Evolutionary conservation across 176 grass and related monocot genomes (phyloP), one percentile per base, ranked within the genome.

Genomic region (Oryza rufipogon): DNA sequence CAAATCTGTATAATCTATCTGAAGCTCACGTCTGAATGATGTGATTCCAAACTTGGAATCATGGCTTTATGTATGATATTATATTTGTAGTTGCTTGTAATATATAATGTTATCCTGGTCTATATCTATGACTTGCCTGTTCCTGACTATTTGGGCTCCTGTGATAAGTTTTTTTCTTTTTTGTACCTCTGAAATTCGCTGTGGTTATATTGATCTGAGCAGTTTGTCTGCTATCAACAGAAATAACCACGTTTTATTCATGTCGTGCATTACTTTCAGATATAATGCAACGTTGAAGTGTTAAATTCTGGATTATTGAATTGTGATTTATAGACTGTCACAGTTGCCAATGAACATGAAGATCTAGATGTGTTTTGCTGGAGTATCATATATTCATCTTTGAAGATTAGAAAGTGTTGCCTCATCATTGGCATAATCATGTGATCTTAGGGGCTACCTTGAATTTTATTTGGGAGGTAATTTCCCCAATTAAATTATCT

Each of bases 1-100:
- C 79, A 94, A 70, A 60, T 91, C 84, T 47, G 85, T 89, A 75
- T 97, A 86, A 91, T 90, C 8, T 69, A 87, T 70, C 20, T 12
- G 19, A 42, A 16, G 72, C 45, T 75, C 67, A 36, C 33, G 66
- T 86, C 86, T 66, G 7, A 60, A 38, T 64, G n/a, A 66, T 86
- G n/a, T 71, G 84, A 75, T 74, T 74, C 74, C 47, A 86, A 48
- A 76, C 78, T 82, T 26, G 38, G 77, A 68, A 25, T 22, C 73
- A 61, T 68, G 48, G n/a, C 74, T 68, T 47, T 79, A n/a, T 83
- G 47, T 87, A 78, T 90, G 79, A 77, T 80, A 69, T 82, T 76
- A 69, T 82, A 73, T 73, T 48, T 78, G 58, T 74, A 56, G 60
- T 56, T 45, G 72, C 46, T 41, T 48, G 84, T 64, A 64, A 77